phyloP scores from a whole-genome alignment of 352 stramenopile species.

The Globisporangium viniferum region DNA sequence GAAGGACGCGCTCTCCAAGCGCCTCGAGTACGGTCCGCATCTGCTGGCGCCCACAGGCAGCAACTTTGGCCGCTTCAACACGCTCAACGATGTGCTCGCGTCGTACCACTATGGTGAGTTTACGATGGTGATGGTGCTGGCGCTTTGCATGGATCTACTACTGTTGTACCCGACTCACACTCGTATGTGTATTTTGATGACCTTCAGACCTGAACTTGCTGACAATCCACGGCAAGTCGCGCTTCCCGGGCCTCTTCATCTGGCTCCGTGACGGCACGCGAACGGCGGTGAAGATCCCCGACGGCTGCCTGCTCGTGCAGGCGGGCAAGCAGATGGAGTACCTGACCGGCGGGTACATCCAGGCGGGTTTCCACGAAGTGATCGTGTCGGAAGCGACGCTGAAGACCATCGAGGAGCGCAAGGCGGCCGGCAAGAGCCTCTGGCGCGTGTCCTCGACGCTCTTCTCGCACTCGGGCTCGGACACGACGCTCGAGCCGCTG shows the following conservation, averaged over 20 bases:
- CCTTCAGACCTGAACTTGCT: slow-evolving; percentile 88
- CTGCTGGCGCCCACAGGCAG: slow-evolving; percentile 89
- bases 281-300: slow-evolving; percentile 83
- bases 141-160: neutral
- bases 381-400: slow-evolving; percentile 77
- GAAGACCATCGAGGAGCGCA: slow-evolving; percentile 66
- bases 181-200: neutral
- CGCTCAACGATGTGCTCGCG: slow-evolving; percentile 83
- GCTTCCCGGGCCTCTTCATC: slow-evolving; percentile 89
- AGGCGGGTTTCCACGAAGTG: slow-evolving; percentile 93
- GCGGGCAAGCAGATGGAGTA: slow-evolving; percentile 93
- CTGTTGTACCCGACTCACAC: neutral
- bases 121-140: neutral
- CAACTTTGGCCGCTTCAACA: slow-evolving; percentile 82
- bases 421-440: slow-evolving; percentile 65
- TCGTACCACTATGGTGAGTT: slow-evolving; percentile 87
- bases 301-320: slow-evolving; percentile 87
- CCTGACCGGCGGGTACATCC: slow-evolving; percentile 88
- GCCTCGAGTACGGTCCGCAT: slow-evolving; percentile 86
- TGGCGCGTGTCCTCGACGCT: slow-evolving; percentile 92
- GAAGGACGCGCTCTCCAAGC: slow-evolving; percentile 68
- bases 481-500: slow-evolving; percentile 82
- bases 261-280: slow-evolving; percentile 88
- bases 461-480: slow-evolving; percentile 90
- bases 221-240: slow-evolving; percentile 92